Base-by-base conservation (phyloP, 495 filamentous ascomycete genomes). In the Bombardia bombarda region DNA sequence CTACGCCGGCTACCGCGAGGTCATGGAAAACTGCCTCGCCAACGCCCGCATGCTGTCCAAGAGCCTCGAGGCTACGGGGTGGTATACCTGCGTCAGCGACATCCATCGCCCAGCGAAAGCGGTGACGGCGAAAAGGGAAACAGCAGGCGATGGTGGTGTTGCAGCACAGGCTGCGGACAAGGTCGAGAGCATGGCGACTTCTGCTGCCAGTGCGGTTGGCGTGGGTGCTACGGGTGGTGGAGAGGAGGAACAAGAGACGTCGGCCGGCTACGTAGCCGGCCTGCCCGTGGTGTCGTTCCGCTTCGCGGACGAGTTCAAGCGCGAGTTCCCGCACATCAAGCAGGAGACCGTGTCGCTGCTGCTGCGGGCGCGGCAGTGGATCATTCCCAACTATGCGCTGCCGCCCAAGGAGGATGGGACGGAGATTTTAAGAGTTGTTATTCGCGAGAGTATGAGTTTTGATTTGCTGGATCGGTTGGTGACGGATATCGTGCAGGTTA, bases 351-450 rank as follows among this genome's bases (percentile, higher is more conserved):
- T 87, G n/a, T 80, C 74, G 25, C 74, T 81, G 2, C 58, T 87
- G 21, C 52, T 86, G 49, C 68, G 83, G 13, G 76, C 75, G 5
- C 80, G 80, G 43, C 82, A 84, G 59, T 86, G 85, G 63, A 86
- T 86, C 47, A 80, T 87, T 47, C 83, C 82, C 21, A 86, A 84
- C 64, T 86, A 86, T 52, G 74, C 80, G 3, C 65, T 87, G 6
- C 82, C 84, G 14, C 83, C 83, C 4, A 70, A 66, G 22, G 75
- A 77, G 51, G 68, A 78, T 3, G 64, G 71, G 20, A 83, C 69
- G 2, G 83, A 86, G 58, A 86, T 86, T 47, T 54, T 87, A 45
- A 66, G 84, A 3, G 72, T 86, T 8, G 83, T 86, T 1, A 64
- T 87, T 8, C 67, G 84, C 14, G 81, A 86, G 65, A 75, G 65